phyloP scores from a whole-genome alignment of 2,329 filamentous ascomycete genomes.

The Fusarium camptoceras region DNA sequence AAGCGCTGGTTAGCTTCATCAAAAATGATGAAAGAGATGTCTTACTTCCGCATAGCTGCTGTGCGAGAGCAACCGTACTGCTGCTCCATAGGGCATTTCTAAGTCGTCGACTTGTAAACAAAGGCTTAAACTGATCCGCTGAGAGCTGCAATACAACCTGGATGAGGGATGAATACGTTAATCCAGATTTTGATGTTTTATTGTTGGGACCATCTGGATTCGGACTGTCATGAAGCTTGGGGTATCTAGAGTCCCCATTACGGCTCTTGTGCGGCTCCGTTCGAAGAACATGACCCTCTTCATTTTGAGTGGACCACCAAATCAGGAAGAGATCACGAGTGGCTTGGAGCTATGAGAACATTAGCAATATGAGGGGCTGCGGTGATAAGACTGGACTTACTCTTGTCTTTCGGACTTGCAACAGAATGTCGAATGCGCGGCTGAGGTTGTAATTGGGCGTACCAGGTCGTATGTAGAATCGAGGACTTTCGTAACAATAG shows the following conservation, averaged over 20 bases:
- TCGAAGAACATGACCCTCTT: not conserved
- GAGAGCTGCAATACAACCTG: conserved; percentile 22
- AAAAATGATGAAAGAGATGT: rapidly evolving
- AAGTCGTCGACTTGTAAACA: conserved; percentile 26
- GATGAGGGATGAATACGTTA: conserved; percentile 32
- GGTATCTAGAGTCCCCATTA: not conserved
- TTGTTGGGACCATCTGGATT: rapidly evolving
- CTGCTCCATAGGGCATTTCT: conserved; percentile 44
- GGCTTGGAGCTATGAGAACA: conserved; percentile 49
- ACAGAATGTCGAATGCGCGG: conserved; percentile 51
- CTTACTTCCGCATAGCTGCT: conserved; percentile 48
- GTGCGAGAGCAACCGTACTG: conserved; percentile 43
- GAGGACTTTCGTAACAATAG: conserved; percentile 56
- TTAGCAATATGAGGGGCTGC: not conserved
- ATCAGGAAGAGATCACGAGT: conserved; percentile 54
- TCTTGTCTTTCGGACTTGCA: conserved; percentile 49
- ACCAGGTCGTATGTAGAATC: conserved; percentile 53
- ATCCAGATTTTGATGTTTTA: not conserved
- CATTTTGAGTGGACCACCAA: conserved; percentile 28
- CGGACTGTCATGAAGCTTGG: not conserved
- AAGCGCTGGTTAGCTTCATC: not conserved
- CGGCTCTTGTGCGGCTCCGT: not conserved
- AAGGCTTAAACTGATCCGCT: conserved; percentile 26
- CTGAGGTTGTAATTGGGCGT: conserved; percentile 51
- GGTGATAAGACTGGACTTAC: not conserved